phyloP scores from a whole-genome alignment of 257 asterid species.

The Vinca minor region DNA sequence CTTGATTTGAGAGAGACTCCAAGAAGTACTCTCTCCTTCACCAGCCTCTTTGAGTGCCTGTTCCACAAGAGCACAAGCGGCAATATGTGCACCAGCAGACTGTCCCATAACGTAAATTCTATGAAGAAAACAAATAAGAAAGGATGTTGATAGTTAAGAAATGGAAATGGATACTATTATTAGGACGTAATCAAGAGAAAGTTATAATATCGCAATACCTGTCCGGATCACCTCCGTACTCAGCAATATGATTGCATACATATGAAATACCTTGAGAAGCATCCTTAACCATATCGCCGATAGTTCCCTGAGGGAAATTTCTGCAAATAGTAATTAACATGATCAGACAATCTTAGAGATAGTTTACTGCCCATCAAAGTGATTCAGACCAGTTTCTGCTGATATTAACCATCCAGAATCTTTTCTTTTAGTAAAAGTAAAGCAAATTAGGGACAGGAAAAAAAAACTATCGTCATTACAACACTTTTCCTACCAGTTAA shows the following conservation, averaged over 20 bases:
- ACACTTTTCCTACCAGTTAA: background rate
- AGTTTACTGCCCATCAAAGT: background rate
- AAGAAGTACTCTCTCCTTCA: slow-evolving; percentile 49
- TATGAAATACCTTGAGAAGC: slow-evolving; percentile 94
- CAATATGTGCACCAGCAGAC: slow-evolving; percentile 98
- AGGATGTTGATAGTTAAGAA: slow-evolving; percentile 7
- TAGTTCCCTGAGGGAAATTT: slow-evolving; percentile 98
- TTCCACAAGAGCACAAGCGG: slow-evolving; percentile 81
- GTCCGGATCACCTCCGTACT: slow-evolving; percentile 95
- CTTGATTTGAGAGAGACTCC: slow-evolving; percentile 85
- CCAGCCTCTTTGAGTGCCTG: slow-evolving; percentile 85
- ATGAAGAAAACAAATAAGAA: slow-evolving; percentile 7
- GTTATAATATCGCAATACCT: slow-evolving; percentile 30
- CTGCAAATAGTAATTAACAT: slow-evolving; percentile 39
- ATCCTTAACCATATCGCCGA: slow-evolving; percentile 85
- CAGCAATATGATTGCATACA: slow-evolving; percentile 79
- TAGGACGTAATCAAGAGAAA: background rate
- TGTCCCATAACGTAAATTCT: slow-evolving; percentile 95
- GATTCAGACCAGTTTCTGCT: background rate
- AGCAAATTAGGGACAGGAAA: background rate
- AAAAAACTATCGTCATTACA: background rate
- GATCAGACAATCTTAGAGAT: slow-evolving; percentile 11
- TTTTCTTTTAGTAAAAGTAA: background rate
- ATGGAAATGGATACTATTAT: slow-evolving; percentile 3
- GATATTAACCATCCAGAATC: background rate